Evolutionary conservation across 2,329 filamentous ascomycete species (phyloP).

Genomic region (Monilinia aucupariae): DNA sequence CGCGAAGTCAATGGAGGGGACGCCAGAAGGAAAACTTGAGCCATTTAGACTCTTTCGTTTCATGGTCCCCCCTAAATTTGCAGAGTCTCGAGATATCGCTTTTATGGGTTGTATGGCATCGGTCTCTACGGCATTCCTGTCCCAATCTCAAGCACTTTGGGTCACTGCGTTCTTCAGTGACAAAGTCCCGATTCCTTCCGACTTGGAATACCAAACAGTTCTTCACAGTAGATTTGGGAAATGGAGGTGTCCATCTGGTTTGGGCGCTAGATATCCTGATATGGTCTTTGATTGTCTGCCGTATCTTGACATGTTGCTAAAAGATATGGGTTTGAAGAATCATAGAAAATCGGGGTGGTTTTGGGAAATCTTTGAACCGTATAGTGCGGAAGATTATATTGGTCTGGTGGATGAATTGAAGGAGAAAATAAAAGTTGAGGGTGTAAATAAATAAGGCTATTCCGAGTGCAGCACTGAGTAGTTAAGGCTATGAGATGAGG

Average conservation of each 20-base stretch:
- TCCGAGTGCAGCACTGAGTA: no score
- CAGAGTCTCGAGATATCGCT: constrained; percentile 40
- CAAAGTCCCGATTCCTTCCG: constrained; percentile 37
- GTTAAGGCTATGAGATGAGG: constrained; percentile 19
- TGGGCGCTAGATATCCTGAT: constrained; percentile 57
- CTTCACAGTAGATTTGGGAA: constrained; percentile 63
- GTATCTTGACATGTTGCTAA: constrained; percentile 63
- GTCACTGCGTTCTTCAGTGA: constrained; percentile 58
- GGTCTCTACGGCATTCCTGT: constrained; percentile 40
- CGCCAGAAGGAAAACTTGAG: background rate
- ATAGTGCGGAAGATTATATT: constrained; percentile 43
- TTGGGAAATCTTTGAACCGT: constrained; percentile 41
- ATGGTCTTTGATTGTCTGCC: constrained; percentile 73
- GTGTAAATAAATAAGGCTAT: background rate
- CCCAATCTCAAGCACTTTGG: constrained; percentile 54
- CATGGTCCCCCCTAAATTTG: constrained; percentile 42
- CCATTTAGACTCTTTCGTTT: constrained; percentile 44
- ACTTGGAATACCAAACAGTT: constrained; percentile 50
- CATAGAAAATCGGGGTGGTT: constrained; percentile 46
- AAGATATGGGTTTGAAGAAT: constrained; percentile 57
- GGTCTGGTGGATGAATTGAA: constrained; percentile 42
- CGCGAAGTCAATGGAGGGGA: constrained; percentile 39
- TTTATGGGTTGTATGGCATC: constrained; percentile 44
- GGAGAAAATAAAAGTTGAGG: background rate
- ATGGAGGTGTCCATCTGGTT: constrained; percentile 63